Percentiles rank a stretch among this genome's conserved stretches.
These are phyloP conservation scores for Penicillium palitans DNA, from an alignment of 2,329 filamentous ascomycete genomes.

Conservation along the genomic window DNA sequence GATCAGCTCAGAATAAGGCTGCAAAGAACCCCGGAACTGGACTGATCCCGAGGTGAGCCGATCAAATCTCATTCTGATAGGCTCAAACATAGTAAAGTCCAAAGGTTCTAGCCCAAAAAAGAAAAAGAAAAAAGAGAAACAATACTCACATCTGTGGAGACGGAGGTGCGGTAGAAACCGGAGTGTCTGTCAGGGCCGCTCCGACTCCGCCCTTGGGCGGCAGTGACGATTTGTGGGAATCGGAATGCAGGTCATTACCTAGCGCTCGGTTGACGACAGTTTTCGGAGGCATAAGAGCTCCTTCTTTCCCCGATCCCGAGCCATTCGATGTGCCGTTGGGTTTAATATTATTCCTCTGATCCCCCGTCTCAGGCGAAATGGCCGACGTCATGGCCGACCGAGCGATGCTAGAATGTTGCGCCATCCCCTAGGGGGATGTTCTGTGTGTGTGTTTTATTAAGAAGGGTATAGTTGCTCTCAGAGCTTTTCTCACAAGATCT, in stretches of 20 bases:
- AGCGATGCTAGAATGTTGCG: conserved; percentile 53
- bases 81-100: background rate
- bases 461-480: conserved; percentile 1
- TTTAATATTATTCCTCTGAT: conserved; percentile 25
- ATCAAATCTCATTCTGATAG: conserved; percentile 7
- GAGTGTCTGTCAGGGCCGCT: conserved; percentile 62
- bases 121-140: conserved; percentile 9
- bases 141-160: conserved; percentile 61
- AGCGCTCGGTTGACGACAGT: conserved; percentile 46
- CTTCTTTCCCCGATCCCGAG: conserved; percentile 31
- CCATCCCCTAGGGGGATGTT: conserved; percentile 31
- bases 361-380: conserved; percentile 24
- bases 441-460: background rate
- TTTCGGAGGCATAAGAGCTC: conserved; percentile 39
- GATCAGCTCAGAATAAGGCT: conserved; percentile 11
- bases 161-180: conserved; percentile 60
- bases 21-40: background rate
- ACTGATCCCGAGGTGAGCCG: background rate
- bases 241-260: conserved; percentile 43
- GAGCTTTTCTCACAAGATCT: conserved; percentile 2
- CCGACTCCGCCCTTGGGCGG: conserved; percentile 51
- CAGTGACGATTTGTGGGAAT: conserved; percentile 38
- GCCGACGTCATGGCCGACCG: conserved; percentile 51
- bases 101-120: conserved; percentile 18
- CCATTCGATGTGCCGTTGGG: conserved; percentile 26